Evolutionary conservation across 192 early-diverging fungal genomes (phyloP), one percentile per base, ranked within the genome.

Genomic region (Dissophora ornata): DNA sequence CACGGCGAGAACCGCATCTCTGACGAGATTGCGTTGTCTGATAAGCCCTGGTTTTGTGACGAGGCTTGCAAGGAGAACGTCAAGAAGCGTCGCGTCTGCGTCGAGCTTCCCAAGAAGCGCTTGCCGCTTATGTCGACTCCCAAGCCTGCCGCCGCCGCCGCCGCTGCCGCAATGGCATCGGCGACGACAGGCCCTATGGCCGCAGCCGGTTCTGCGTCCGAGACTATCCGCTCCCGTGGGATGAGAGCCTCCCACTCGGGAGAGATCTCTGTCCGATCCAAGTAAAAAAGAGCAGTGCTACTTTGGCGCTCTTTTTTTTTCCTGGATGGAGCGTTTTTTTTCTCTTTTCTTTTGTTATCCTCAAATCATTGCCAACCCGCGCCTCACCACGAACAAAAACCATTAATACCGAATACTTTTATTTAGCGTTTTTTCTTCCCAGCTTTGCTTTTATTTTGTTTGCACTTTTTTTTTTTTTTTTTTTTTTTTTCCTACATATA

Each of bases 1-100:
- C 86, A 77, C 59, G 59, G 64, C 18, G 59, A 75, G 3, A 53
- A 40, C 9, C 45, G 54, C 2, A 71, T 90, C 25, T 69, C 67
- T 18, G 85, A 89, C 42, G 67, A 78, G 4, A 71, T 86, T 52
- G 86, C 88, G 0, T 33, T 54, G 29, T 77, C 81, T 21, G 67
- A 69, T 34, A 82, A 87, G 42, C 47, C 80, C 38, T 92, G 88
- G 88, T 92, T 81, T 70, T 92, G 90, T 68, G 89, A 89, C 40
- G 60, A 79, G 1, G 25, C 65, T 6, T 92, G 90, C 69, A 80
- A 79, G 24, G 83, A 85, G 44, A 89, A 88, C 54, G 74, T 82
- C 6, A 77, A 70, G 18, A 84, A 78, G 57, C 84, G 82, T 33
- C 77, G 84, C 42, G 86, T 91, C 30, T 80, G 84, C 64, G 88